Conservation (phyloP, 208 protist genomes). For the Wallacemonas rigidus region DNA sequence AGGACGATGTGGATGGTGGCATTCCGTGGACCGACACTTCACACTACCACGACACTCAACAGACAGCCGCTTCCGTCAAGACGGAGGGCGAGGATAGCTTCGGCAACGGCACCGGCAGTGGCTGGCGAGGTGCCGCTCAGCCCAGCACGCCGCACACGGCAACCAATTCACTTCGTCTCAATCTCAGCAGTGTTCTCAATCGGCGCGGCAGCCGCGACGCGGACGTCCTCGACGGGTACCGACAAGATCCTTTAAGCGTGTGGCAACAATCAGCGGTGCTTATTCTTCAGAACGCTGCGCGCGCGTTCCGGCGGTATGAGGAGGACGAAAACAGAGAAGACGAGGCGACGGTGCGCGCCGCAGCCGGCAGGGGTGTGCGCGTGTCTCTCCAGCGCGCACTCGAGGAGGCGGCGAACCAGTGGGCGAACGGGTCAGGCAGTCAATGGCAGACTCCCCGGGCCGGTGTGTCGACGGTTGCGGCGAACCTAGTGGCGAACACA, state of each 20-base stretch:
- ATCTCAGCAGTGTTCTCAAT: neutral
- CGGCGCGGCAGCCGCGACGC: neutral
- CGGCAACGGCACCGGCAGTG: too few relatives aligned
- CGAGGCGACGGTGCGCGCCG: neutral
- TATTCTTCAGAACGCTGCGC: neutral
- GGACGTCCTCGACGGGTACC: neutral
- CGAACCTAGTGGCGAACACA: neutral
- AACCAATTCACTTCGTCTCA: neutral
- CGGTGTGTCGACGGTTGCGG: neutral
- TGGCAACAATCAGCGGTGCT: slow-evolving; percentile 2
- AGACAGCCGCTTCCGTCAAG: too few relatives aligned
- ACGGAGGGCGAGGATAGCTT: too few relatives aligned
- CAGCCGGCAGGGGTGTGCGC: neutral
- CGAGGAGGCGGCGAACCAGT: neutral
- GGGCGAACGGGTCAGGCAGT: slow-evolving; percentile 3
- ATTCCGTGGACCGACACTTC: too few relatives aligned
- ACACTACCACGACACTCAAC: too few relatives aligned
- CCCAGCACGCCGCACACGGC: too few relatives aligned
- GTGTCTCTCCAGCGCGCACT: slow-evolving; percentile 1
- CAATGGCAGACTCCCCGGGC: slow-evolving; percentile 7
- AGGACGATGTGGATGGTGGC: neutral
- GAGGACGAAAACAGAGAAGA: neutral
- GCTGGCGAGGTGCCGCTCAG: neutral
- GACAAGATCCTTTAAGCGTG: neutral
- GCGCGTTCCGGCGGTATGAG: neutral